Evolutionary conservation across 2,329 filamentous ascomycete species (phyloP).

Genomic region (Lasiodiplodia sp.): DNA sequence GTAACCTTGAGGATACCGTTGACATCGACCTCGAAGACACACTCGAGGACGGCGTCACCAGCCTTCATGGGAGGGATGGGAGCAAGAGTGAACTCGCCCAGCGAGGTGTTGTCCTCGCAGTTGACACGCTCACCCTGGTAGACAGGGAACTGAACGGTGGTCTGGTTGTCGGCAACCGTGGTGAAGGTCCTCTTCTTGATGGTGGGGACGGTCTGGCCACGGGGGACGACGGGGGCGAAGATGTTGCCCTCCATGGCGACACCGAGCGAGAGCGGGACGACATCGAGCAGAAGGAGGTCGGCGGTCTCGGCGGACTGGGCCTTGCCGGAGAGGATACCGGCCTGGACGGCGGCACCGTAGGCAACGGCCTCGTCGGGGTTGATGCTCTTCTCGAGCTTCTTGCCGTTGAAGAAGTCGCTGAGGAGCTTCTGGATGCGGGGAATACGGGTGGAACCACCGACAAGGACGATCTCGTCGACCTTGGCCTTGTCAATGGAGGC

Average conservation of each 20-base stretch:
- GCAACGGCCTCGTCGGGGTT: conserved; percentile 99
- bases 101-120: conserved; percentile 97
- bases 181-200: conserved; percentile 92
- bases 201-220: conserved; percentile 67
- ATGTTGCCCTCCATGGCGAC: conserved; percentile 99
- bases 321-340: conserved; percentile 98
- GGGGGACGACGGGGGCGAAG: conserved; percentile 88
- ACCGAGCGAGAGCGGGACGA: conserved; percentile 94
- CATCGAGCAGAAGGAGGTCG: conserved; percentile 94
- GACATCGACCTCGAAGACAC: conserved; percentile 99
- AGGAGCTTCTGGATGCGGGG: conserved; percentile 99
- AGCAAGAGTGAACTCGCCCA: conserved; percentile 95
- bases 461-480: conserved; percentile 98
- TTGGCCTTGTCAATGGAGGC: conserved; percentile 84
- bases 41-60: conserved; percentile 95
- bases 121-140: conserved; percentile 97
- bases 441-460: conserved; percentile 99
- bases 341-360: conserved; percentile 98
- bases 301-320: conserved; percentile 93
- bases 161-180: conserved; percentile 72
- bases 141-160: conserved; percentile 88
- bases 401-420: conserved; percentile 98
- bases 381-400: conserved; percentile 99
- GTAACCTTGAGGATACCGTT: conserved; percentile 99
- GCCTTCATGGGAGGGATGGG: conserved; percentile 87